Evolutionary conservation across 2,329 filamentous ascomycete species (phyloP).

Genomic region (Lasiodiplodia gonubiensis): DNA sequence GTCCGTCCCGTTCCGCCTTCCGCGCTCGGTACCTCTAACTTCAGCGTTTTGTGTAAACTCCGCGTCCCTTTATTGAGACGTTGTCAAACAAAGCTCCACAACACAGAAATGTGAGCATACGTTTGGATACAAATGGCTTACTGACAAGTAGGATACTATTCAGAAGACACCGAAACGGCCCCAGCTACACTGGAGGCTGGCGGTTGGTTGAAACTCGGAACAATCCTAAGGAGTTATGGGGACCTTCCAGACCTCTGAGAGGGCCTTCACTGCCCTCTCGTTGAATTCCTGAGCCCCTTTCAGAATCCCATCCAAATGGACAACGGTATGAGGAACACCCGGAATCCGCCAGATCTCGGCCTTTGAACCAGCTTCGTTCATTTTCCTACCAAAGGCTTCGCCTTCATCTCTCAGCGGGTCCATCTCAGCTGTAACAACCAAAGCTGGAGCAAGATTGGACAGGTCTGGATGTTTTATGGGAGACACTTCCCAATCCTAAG

Average conservation of each 20-base stretch:
- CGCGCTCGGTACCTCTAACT: neutral
- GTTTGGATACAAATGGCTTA: too few species aligned
- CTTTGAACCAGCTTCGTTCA: constrained; percentile 43
- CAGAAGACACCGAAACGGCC: neutral
- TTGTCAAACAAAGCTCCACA: too few species aligned
- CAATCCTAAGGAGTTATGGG: neutral
- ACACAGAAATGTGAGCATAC: too few species aligned
- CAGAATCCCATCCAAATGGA: constrained; percentile 16
- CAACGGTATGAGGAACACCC: constrained; percentile 43
- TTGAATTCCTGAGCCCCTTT: constrained; percentile 22
- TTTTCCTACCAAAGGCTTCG: constrained; percentile 46
- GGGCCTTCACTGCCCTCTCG: neutral
- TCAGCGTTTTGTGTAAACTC: too few species aligned
- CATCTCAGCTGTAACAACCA: constrained; percentile 49
- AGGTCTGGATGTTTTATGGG: constrained; percentile 48
- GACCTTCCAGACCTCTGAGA: constrained; percentile 12
- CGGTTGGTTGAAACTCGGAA: neutral
- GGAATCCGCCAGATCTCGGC: constrained; percentile 41
- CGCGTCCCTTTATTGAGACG: too few species aligned
- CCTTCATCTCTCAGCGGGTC: constrained; percentile 51
- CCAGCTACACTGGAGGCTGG: neutral
- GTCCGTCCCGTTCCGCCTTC: neutral
- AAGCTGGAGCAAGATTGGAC: constrained; percentile 44
- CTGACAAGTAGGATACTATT: neutral
- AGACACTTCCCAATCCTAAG: constrained; percentile 50